phyloP scores from a whole-genome alignment of 148 eudicot genomes.

The Gaultheria prostrata region DNA sequence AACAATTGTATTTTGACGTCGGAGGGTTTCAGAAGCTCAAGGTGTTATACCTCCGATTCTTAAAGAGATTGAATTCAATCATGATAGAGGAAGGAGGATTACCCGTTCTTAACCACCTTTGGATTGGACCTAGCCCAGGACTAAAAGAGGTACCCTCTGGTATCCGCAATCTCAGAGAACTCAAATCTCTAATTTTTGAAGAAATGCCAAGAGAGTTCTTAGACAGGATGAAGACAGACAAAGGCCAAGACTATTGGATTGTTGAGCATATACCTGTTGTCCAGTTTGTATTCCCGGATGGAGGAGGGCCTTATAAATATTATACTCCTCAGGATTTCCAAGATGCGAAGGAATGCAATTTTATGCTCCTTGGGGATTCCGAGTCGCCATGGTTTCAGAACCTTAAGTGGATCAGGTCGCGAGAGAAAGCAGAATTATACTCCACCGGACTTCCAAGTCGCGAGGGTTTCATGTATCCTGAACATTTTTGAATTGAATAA shows the following conservation, averaged over 20 bases:
- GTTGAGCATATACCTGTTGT: not conserved
- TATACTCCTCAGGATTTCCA: not conserved
- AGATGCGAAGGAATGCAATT: not conserved
- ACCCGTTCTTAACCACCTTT: not conserved
- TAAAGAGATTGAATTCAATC: not conserved
- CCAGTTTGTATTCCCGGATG: not conserved
- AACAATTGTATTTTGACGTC: not conserved
- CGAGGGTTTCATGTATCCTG: too few species aligned
- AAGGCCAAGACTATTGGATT: not conserved
- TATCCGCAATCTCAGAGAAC: not conserved
- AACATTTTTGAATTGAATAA: too few species aligned
- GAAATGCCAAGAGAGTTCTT: not conserved
- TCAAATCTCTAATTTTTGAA: not conserved
- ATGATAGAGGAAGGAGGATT: conserved; percentile 1
- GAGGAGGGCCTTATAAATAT: too few species aligned
- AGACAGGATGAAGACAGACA: not conserved
- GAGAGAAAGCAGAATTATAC: too few species aligned
- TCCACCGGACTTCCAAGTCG: too few species aligned
- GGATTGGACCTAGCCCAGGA: not conserved
- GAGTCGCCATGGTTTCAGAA: too few species aligned
- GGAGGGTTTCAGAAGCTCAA: conserved; percentile 6
- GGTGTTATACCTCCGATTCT: not conserved
- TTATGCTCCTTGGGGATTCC: too few species aligned
- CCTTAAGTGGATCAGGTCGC: too few species aligned
- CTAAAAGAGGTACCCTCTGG: not conserved